Conservation (phyloP, 2,329 filamentous ascomycete species). For the Byssoonygena ceratinophila region DNA sequence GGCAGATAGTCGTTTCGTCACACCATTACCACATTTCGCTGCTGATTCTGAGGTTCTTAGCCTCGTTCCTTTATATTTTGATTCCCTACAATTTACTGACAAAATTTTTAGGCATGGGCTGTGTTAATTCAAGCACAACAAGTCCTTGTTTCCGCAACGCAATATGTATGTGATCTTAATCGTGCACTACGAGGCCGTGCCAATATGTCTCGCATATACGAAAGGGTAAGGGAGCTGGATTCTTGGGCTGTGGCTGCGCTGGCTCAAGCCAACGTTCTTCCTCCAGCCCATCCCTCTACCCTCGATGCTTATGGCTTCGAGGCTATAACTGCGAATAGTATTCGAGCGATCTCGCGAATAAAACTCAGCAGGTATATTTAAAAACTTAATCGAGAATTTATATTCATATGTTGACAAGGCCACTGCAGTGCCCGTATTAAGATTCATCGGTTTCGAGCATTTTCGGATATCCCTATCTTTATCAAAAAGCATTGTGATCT, state of each 20-base stretch:
- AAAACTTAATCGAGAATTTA: background rate
- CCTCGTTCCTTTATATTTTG: background rate
- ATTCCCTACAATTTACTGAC: constrained; percentile 16
- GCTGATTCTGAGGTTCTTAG: constrained; percentile 32
- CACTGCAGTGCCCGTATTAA: constrained; percentile 36
- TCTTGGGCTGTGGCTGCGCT: constrained; percentile 31
- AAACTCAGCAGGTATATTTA: constrained; percentile 34
- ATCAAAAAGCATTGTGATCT: constrained; percentile 39
- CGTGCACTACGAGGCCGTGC: constrained; percentile 29
- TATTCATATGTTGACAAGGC: background rate
- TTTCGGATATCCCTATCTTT: constrained; percentile 39
- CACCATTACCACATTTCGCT: constrained; percentile 33
- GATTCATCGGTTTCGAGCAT: constrained; percentile 38
- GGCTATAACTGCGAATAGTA: constrained; percentile 30
- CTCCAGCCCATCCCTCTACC: constrained; percentile 20
- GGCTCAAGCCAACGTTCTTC: constrained; percentile 24
- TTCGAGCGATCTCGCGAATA: constrained; percentile 35
- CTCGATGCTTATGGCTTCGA: constrained; percentile 26
- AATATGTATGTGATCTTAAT: constrained; percentile 34
- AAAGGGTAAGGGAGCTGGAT: constrained; percentile 36
- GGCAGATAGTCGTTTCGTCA: constrained; percentile 37
- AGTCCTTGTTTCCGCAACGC: constrained; percentile 33
- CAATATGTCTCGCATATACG: constrained; percentile 31
- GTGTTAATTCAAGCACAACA: constrained; percentile 36
- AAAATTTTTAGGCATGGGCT: constrained; percentile 31